Conservation (phyloP, 179 eudicot species). For the Silene coronaria region DNA sequence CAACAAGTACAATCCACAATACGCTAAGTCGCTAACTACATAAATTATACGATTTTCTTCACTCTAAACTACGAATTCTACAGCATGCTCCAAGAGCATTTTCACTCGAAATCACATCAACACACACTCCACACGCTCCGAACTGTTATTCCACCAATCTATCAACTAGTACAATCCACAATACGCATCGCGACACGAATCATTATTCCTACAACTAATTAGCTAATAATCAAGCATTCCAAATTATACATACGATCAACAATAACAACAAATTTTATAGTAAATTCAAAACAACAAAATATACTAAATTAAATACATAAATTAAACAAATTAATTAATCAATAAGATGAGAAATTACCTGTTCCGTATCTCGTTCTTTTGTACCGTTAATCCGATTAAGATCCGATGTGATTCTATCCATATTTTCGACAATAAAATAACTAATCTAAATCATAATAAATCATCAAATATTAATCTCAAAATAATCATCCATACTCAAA, state of each 20-base stretch:
- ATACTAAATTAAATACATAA: not conserved
- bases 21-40: not conserved
- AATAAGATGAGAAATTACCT: conserved; percentile 33
- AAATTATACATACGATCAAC: not conserved
- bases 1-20: not conserved
- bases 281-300: not conserved
- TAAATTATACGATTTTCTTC: not conserved
- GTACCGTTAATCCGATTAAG: conserved; percentile 52
- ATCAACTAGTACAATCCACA: not conserved
- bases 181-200: not conserved
- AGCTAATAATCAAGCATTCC: conserved; percentile 1
- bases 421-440: conserved; percentile 11
- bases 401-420: conserved; percentile 57
- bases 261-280: not conserved
- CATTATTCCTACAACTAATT: not conserved
- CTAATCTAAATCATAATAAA: conserved; percentile 15
- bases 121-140: no score
- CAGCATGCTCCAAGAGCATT: not conserved
- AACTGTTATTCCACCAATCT: not conserved
- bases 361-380: conserved; percentile 78
- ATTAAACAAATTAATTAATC: not conserved
- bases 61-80: not conserved
- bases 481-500: conserved; percentile 33
- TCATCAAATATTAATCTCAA: not conserved
- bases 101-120: not conserved